These are phyloP conservation scores for Leishmania major DNA, from an alignment of 208 protist species.

Conservation along the genomic window DNA sequence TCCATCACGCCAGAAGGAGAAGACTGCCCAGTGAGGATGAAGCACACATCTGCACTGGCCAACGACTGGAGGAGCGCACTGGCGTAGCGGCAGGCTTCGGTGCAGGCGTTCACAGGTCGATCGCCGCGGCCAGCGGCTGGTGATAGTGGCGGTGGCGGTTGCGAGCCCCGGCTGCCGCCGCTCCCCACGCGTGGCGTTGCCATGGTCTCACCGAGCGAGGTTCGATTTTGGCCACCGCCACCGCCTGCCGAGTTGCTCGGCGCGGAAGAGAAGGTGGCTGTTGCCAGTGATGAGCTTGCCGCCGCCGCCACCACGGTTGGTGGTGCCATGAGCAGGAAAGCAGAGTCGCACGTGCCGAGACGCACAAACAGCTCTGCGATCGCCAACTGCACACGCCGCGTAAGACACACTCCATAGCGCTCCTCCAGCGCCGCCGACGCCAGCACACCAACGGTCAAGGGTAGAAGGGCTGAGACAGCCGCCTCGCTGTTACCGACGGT, in stretches of 20 bases:
- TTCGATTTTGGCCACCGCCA: neutral
- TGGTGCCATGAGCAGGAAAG: constrained; percentile 23
- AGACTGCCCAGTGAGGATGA: constrained; percentile 12
- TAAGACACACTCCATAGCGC: constrained; percentile 52
- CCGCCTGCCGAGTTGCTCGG: neutral
- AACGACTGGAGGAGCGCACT: constrained; percentile 52
- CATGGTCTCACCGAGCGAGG: neutral
- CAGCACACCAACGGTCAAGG: constrained; percentile 31
- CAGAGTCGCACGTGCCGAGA: constrained; percentile 49
- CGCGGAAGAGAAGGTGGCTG: neutral
- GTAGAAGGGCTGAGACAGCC: neutral
- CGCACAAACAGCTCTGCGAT: constrained; percentile 64
- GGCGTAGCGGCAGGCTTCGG: constrained; percentile 53
- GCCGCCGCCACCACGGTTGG: constrained; percentile 26
- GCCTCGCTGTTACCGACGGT: constrained; percentile 1
- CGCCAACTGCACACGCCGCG: constrained; percentile 54
- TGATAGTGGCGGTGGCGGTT: too few species aligned
- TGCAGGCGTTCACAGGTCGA: constrained; percentile 48
- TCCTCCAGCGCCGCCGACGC: constrained; percentile 36
- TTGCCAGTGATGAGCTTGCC: constrained; percentile 1
- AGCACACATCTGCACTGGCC: constrained; percentile 26
- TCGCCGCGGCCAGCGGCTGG: constrained; percentile 8
- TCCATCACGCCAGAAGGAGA: neutral
- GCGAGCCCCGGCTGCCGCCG: neutral
- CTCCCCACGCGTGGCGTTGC: neutral